phyloP scores from a whole-genome alignment of 2,329 filamentous ascomycete species.

The Mycosphaerelloides madeirae region DNA sequence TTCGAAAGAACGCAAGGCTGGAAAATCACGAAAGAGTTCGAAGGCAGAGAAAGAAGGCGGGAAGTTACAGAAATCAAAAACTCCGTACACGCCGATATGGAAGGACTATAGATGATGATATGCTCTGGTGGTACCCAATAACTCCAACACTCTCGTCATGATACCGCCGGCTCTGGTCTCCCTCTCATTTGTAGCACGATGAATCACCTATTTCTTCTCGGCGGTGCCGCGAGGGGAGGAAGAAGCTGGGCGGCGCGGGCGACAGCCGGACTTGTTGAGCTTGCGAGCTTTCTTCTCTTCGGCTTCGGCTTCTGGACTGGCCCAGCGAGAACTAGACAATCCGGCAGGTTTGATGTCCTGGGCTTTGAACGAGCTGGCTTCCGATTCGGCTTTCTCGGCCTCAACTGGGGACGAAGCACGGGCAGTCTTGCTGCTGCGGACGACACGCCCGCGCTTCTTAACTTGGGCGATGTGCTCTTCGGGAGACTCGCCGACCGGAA shows the following conservation, averaged over 20 bases:
- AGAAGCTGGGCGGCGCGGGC: slow-evolving; percentile 14
- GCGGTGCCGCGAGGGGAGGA: slow-evolving; percentile 2
- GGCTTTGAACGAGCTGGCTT: not conserved
- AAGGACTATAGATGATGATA: too few species aligned
- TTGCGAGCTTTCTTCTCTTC: slow-evolving; percentile 1
- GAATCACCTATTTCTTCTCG: not conserved
- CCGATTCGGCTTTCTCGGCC: slow-evolving; percentile 4
- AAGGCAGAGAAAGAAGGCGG: not conserved
- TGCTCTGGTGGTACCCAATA: too few species aligned
- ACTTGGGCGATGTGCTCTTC: slow-evolving; percentile 25
- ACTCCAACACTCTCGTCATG: too few species aligned
- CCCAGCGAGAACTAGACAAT: slow-evolving; percentile 4
- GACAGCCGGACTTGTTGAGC: slow-evolving; percentile 14
- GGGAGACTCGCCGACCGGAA: slow-evolving; percentile 27
- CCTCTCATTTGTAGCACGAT: not conserved
- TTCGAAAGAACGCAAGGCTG: too few species aligned
- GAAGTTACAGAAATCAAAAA: too few species aligned
- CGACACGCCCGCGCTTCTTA: slow-evolving; percentile 12
- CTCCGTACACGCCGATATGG: too few species aligned
- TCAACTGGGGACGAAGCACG: slow-evolving; percentile 41
- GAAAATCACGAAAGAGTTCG: not conserved
- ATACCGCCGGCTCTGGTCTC: too few species aligned
- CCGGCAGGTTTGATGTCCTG: slow-evolving; percentile 1
- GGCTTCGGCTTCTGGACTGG: not conserved
- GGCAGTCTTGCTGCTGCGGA: slow-evolving; percentile 6